A percentile compares a stretch with the other conserved stretches of the same genome.
Conservation (phyloP, 176 grass and related monocot genomes). For the Areca catechu region DNA sequence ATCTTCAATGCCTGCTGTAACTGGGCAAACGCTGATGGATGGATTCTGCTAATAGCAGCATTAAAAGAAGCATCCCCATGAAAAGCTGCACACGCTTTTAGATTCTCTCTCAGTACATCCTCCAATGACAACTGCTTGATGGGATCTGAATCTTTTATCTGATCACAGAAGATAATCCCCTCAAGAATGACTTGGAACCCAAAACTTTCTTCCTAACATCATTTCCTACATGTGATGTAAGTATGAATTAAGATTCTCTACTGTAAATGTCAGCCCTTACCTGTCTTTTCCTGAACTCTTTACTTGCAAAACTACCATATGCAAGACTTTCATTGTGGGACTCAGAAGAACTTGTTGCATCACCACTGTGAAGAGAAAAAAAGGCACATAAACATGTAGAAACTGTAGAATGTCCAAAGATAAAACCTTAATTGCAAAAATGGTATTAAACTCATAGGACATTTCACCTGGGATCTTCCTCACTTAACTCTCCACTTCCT, state of each 20-base stretch:
- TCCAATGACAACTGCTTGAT: constrained; percentile 81
- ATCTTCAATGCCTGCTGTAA: constrained; percentile 86
- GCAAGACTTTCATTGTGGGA: constrained; percentile 39
- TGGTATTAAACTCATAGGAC: background rate
- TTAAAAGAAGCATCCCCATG: constrained; percentile 83
- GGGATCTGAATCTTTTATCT: constrained; percentile 45
- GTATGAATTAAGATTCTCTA: no score
- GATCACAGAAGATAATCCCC: no score
- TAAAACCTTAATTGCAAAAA: background rate
- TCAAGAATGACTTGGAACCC: no score
- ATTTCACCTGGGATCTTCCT: constrained; percentile 71
- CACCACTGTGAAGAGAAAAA: constrained; percentile 47
- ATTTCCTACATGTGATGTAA: no score
- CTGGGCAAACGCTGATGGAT: constrained; percentile 92
- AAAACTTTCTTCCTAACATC: no score
- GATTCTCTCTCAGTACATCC: constrained; percentile 70
- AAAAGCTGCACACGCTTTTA: constrained; percentile 77
- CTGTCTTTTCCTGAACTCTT: constrained; percentile 76
- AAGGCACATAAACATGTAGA: background rate
- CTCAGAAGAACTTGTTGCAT: constrained; percentile 72
- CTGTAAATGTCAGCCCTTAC: constrained; percentile 14
- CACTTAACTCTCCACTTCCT: constrained; percentile 45
- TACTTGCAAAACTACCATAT: constrained; percentile 51
- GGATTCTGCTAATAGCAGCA: constrained; percentile 77
- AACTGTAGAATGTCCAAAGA: constrained; percentile 1